Conservation (phyloP, 768 basidiomycete genomes). For the Amylocystis lapponica region DNA sequence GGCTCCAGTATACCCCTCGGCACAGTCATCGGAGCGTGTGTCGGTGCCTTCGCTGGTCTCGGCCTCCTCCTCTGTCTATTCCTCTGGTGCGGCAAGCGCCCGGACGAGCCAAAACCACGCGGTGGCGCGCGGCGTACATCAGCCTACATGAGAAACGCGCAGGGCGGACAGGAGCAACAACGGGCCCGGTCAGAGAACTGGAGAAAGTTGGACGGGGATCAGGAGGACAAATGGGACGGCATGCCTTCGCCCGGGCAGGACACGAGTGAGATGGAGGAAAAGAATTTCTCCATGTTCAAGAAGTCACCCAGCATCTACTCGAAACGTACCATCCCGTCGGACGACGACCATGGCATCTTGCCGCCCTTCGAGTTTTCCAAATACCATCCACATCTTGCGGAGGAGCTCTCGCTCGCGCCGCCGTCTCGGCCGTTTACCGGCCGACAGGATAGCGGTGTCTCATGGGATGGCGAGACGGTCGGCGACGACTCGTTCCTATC, state of each 20-base stretch:
- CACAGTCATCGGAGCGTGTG: constrained; percentile 58
- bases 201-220: constrained; percentile 51
- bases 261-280: constrained; percentile 16
- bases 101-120: constrained; percentile 26
- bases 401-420: constrained; percentile 41
- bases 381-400: constrained; percentile 48
- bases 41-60: constrained; percentile 52
- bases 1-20: constrained; percentile 23
- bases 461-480: constrained; percentile 45
- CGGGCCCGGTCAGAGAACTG: constrained; percentile 43
- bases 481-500: constrained; percentile 47
- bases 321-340: constrained; percentile 34
- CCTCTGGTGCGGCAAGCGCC: constrained; percentile 49
- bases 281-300: constrained; percentile 38
- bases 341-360: constrained; percentile 28
- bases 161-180: constrained; percentile 38
- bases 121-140: constrained; percentile 18
- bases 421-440: constrained; percentile 41
- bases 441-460: constrained; percentile 38
- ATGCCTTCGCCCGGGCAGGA: constrained; percentile 10
- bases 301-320: constrained; percentile 51
- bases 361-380: constrained; percentile 42
- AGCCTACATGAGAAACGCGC: constrained; percentile 24
- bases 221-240: constrained; percentile 44
- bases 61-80: constrained; percentile 45